Base-by-base conservation (phyloP, 352 stramenopile genomes). In the Pythium sukuiense region DNA sequence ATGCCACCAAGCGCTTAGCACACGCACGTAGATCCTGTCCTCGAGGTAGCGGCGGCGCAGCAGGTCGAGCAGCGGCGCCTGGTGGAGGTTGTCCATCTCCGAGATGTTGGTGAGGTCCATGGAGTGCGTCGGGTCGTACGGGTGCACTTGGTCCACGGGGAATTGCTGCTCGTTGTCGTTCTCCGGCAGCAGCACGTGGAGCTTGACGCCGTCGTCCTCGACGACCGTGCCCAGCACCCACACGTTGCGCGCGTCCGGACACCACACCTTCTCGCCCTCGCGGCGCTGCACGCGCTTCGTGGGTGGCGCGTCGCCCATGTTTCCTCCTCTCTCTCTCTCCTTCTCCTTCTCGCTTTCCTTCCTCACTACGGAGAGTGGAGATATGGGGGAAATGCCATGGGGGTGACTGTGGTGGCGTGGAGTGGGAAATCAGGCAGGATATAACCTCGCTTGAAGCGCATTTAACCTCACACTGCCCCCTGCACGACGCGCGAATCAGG, bases 61-160 rank as follows among this genome's bases (percentile, higher is more conserved):
- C 45, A 97, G 66, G 62, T 97, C 89, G 6, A 98, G 79, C 65
- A 98, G 77, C 45, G 92, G 92, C 64, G 90, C 92, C 70, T 97
- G 85, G 65, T 97, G 91, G 58, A 98, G 69, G 67, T 97, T 96
- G 77, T 97, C 94, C 89, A 98, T 96, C 71, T 96, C 91, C n/a
- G 90, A 92, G 55, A 97, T 89, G 72, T 98, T 96, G 33, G 82
- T 79, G 62, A 97, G 71, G 65, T 97, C 88, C 14, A 96, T 54
- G 18, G 83, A 87, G 68, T 98, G 93, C 48, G 86, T 88, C 41
- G 90, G 88, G 67, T 98, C 93, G 72, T 95, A 98, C 69, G 82
- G 87, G 68, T 98, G 92, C 49, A 94, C 82, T 59, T 96, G 81
- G 16, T 84, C 81, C 46, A 93, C 76, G 24, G 73, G 68, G 63